These are phyloP conservation scores for maize (Zea mays) DNA, from an alignment of 176 grass and related monocot genomes.

Conservation along the genomic window Zm-B73-REFERENCE-NAM-5.0 NC_050102.1:180374001-180374500, in stretches of 20 bases:
- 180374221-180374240: conserved; percentile 49
- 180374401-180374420: conserved; percentile 51
- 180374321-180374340: conserved; percentile 17
- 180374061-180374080: conserved; percentile 6
- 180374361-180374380: conserved; percentile 27
- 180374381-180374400: conserved; percentile 48
- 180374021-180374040: conserved; percentile 9
- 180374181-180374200: conserved; percentile 1
- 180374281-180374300: conserved; percentile 50
- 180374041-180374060: conserved; percentile 13
- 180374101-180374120: conserved; percentile 25
- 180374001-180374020: conserved; percentile 23
- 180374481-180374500: conserved; percentile 30
- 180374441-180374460: neutral
- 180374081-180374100: conserved; percentile 24
- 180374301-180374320: conserved; percentile 45
- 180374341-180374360: neutral
- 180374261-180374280: conserved; percentile 42
- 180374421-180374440: conserved; percentile 15
- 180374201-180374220: conserved; percentile 27
- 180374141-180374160: conserved; percentile 31
- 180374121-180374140: neutral
- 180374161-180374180: conserved; percentile 20
- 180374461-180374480: conserved; percentile 26
- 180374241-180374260: conserved; percentile 11